Evolutionary conservation across 495 filamentous ascomycete genomes (phyloP).

Genomic region (Opeltia flavorubescens): DNA sequence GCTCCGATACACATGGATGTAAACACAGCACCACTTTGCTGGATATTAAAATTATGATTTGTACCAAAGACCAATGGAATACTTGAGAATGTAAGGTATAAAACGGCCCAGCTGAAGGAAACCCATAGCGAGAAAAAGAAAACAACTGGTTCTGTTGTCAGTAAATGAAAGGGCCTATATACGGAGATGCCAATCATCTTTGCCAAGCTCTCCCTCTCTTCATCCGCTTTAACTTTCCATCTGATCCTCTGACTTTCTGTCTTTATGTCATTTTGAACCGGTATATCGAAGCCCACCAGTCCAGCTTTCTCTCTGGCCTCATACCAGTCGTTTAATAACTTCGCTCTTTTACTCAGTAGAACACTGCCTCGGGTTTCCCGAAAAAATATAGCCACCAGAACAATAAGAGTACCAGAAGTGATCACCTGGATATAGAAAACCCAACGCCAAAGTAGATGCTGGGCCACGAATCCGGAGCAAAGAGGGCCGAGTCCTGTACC

Average conservation of each 20-base stretch:
- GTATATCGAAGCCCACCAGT: slow-evolving; percentile 45
- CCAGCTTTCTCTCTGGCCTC: slow-evolving; percentile 53
- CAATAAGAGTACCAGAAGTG: slow-evolving; percentile 45
- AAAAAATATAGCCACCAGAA: slow-evolving; percentile 51
- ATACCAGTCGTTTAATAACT: slow-evolving; percentile 65
- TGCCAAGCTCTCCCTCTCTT: slow-evolving; percentile 53
- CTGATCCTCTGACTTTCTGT: slow-evolving; percentile 44
- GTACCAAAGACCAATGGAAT: slow-evolving; percentile 64
- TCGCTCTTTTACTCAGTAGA: slow-evolving; percentile 64
- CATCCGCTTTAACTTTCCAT: slow-evolving; percentile 77
- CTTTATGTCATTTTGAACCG: slow-evolving; percentile 20
- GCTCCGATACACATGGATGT: slow-evolving; percentile 53
- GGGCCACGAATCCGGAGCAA: slow-evolving; percentile 53
- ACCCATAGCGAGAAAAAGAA: slow-evolving; percentile 93
- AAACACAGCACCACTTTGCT: slow-evolving; percentile 61
- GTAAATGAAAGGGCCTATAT: slow-evolving; percentile 70
- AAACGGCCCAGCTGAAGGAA: slow-evolving; percentile 76
- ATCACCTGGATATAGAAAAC: slow-evolving; percentile 82
- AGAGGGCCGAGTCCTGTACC: slow-evolving; percentile 77
- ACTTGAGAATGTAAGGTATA: slow-evolving; percentile 71
- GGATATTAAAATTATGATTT: slow-evolving; percentile 53
- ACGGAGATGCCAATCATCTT: slow-evolving; percentile 66
- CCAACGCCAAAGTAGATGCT: slow-evolving; percentile 67
- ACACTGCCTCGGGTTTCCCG: slow-evolving; percentile 77
- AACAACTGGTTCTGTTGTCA: slow-evolving; percentile 82